A percentile compares a stretch with the other conserved stretches of the same genome.
Conservation (phyloP, 352 stramenopile species). For the Phytophthora cajani region DNA sequence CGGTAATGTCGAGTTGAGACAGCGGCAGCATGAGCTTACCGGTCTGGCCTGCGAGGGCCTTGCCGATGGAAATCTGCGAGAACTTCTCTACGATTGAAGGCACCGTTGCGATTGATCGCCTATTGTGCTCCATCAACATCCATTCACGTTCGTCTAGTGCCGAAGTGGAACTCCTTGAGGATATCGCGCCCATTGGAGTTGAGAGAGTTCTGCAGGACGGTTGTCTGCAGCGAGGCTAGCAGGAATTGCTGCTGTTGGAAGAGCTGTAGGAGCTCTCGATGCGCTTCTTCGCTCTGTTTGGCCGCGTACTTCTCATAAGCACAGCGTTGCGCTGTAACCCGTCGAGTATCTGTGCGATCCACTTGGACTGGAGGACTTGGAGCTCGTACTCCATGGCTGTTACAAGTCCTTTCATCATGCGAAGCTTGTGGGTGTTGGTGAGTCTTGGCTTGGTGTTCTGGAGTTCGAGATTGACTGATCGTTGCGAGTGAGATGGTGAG, state of each 20-base stretch:
- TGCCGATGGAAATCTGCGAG: slow-evolving; percentile 14
- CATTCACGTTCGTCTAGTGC: background rate
- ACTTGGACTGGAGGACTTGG: slow-evolving; percentile 19
- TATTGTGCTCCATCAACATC: background rate
- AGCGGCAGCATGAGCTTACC: background rate
- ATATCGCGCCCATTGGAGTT: background rate
- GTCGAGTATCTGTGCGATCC: slow-evolving; percentile 27
- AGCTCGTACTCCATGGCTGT: slow-evolving; percentile 35
- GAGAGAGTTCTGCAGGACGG: background rate
- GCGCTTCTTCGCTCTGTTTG: background rate
- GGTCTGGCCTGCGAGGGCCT: background rate
- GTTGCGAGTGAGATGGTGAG: too few species aligned
- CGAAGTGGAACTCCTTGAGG: background rate
- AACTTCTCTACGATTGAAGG: background rate
- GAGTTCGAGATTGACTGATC: too few species aligned
- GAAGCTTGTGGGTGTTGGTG: background rate
- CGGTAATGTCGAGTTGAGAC: slow-evolving; percentile 15
- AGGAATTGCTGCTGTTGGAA: background rate
- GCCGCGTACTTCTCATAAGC: background rate
- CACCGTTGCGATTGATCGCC: background rate
- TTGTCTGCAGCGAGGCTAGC: background rate
- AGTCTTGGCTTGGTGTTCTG: background rate
- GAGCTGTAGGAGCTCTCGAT: background rate
- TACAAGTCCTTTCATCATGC: slow-evolving; percentile 22
- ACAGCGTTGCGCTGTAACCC: background rate